A percentile compares a stretch with the other conserved stretches of the same genome.
Conservation (phyloP, 2,329 filamentous ascomycete species). For the Mycogone perniciosa region DNA sequence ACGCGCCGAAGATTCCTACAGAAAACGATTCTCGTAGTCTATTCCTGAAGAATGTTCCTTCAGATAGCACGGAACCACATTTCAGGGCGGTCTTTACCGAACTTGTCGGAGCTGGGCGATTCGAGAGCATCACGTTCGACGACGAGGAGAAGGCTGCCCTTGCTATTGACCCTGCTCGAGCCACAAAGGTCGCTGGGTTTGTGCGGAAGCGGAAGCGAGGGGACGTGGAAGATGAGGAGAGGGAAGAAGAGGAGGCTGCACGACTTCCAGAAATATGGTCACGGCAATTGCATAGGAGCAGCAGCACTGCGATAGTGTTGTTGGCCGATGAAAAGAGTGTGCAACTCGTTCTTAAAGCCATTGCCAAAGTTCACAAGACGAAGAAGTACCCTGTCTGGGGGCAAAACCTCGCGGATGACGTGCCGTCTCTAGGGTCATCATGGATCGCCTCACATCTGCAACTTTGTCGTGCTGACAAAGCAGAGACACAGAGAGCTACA, state of each 20-base stretch:
- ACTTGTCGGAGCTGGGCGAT: slow-evolving; percentile 68
- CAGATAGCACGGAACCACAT: slow-evolving; percentile 72
- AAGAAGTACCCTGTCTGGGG: slow-evolving; percentile 64
- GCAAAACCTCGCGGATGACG: slow-evolving; percentile 48
- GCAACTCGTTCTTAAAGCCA: slow-evolving; percentile 69
- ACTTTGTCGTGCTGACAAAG: slow-evolving; percentile 63
- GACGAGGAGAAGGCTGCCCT: slow-evolving; percentile 42
- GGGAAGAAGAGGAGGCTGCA: slow-evolving; percentile 48
- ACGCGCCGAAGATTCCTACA: slow-evolving; percentile 72
- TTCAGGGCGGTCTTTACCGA: slow-evolving; percentile 68
- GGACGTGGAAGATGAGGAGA: slow-evolving; percentile 50
- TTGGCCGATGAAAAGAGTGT: slow-evolving; percentile 80
- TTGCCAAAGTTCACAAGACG: slow-evolving; percentile 53
- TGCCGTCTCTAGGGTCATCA: slow-evolving; percentile 50
- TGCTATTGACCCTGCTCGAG: slow-evolving; percentile 45
- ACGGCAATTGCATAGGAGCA: slow-evolving; percentile 61
- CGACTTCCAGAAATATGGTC: slow-evolving; percentile 69
- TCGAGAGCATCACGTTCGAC: slow-evolving; percentile 74
- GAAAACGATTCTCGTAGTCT: slow-evolving; percentile 70
- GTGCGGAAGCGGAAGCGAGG: slow-evolving; percentile 36
- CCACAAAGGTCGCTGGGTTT: slow-evolving; percentile 29
- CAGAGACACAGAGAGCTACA: slow-evolving; percentile 62
- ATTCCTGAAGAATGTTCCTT: slow-evolving; percentile 84
- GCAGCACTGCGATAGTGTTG: slow-evolving; percentile 71
- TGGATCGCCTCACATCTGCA: slow-evolving; percentile 62